Percentiles rank a stretch among this genome's conserved stretches.
Evolutionary conservation across 352 stramenopile species (phyloP).

Genomic region (Phytophthora vignae): DNA sequence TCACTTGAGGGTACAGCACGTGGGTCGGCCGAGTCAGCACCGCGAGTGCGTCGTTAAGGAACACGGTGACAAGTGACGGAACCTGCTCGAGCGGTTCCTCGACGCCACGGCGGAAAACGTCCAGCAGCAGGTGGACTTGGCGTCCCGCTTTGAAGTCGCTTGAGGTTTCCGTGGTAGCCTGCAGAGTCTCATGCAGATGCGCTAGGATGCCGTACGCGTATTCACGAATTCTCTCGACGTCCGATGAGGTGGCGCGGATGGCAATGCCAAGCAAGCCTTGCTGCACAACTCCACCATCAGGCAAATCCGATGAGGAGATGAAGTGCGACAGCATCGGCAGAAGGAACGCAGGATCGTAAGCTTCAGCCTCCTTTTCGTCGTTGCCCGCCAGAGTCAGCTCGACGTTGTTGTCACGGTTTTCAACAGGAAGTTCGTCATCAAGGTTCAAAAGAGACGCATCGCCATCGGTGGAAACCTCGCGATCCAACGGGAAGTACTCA

Average conservation of each 20-base stretch:
- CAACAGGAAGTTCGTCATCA: slow-evolving; percentile 25
- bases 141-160: slow-evolving; percentile 76
- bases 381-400: slow-evolving; percentile 10
- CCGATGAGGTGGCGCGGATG: slow-evolving; percentile 77
- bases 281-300: slow-evolving; percentile 64
- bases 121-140: slow-evolving; percentile 83
- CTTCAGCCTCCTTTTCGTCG: slow-evolving; percentile 18
- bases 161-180: slow-evolving; percentile 53
- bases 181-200: slow-evolving; percentile 76
- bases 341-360: slow-evolving; percentile 83
- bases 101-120: slow-evolving; percentile 77
- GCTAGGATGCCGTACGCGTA: slow-evolving; percentile 83
- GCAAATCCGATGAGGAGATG: slow-evolving; percentile 73
- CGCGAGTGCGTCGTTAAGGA: slow-evolving; percentile 80
- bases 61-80: slow-evolving; percentile 84
- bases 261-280: slow-evolving; percentile 77
- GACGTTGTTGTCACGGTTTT: slow-evolving; percentile 5
- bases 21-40: slow-evolving; percentile 75
- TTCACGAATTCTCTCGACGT: slow-evolving; percentile 56
- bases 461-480: slow-evolving; percentile 36
- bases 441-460: slow-evolving; percentile 45
- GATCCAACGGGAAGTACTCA: slow-evolving; percentile 73
- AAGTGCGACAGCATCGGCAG: slow-evolving; percentile 82
- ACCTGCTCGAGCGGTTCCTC: slow-evolving; percentile 58
- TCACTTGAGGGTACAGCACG: slow-evolving; percentile 80